phyloP scores from a whole-genome alignment of 2,329 filamentous ascomycete genomes.

The Aspergillus ochraceus region DNA sequence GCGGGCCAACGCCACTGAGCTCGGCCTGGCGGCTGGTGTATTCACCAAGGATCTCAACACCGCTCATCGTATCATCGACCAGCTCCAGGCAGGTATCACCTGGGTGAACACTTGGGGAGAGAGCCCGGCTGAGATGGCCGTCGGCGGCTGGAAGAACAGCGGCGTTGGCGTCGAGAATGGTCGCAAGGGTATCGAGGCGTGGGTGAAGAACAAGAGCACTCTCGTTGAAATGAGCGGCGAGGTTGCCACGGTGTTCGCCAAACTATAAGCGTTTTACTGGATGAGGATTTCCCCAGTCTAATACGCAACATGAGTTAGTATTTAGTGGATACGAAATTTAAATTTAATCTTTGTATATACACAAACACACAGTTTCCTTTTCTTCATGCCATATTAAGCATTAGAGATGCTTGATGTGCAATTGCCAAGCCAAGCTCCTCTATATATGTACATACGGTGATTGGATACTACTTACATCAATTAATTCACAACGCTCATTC shows the following conservation, averaged over 20 bases:
- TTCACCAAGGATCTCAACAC: slow-evolving; percentile 74
- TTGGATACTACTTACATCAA: too few relatives aligned
- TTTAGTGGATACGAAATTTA: neutral
- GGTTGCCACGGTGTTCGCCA: slow-evolving; percentile 72
- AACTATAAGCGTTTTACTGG: slow-evolving; percentile 50
- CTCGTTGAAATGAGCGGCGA: slow-evolving; percentile 75
- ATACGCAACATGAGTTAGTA: neutral
- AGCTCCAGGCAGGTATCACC: slow-evolving; percentile 80
- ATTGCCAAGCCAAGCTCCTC: too few relatives aligned
- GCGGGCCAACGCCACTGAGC: slow-evolving; percentile 73
- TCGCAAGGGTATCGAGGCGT: slow-evolving; percentile 73
- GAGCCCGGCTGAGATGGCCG: slow-evolving; percentile 85
- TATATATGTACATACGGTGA: too few relatives aligned
- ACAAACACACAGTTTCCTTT: neutral
- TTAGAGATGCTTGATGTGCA: too few relatives aligned
- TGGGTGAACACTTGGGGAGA: slow-evolving; percentile 97
- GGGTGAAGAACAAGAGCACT: slow-evolving; percentile 85
- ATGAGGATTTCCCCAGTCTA: neutral
- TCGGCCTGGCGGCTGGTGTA: slow-evolving; percentile 81
- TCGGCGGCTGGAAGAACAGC: slow-evolving; percentile 89
- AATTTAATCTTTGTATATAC: neutral
- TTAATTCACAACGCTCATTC: too few relatives aligned
- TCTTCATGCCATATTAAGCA: too few relatives aligned
- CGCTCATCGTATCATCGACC: slow-evolving; percentile 69
- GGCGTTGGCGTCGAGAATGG: slow-evolving; percentile 88